Evolutionary conservation across 2,329 filamentous ascomycete genomes (phyloP), one percentile per base, ranked within the genome.

Genomic region (Graphiopsis chlorocephala): DNA sequence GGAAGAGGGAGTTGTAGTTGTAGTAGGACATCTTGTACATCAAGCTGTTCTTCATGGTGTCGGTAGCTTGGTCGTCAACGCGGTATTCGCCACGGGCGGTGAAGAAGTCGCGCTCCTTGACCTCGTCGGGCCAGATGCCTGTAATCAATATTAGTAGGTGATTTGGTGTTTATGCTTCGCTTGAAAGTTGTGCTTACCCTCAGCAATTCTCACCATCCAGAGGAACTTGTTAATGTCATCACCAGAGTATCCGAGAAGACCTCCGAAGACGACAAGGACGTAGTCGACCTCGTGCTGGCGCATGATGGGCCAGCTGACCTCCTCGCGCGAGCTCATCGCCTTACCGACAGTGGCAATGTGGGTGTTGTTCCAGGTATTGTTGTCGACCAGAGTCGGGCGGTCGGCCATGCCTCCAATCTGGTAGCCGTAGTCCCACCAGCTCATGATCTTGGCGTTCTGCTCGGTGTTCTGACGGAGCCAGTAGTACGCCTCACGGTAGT

Each of bases 21-120:
- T 99, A 91, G 86, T 99, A 99, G 25, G 93, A 97, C 93, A 99
- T 97, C 86, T 99, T 99, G 87, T 99, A 99, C 94, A 98, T 97
- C 85, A 99, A 86, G 80, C 93, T 97, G 86, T 99, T 97, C 84
- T 92, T 95, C 95, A 99, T 99, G 52, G 94, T 92, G 26, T 95
- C 92, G 6, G 93, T 97, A 61, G 95, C 95, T 72, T 91, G 87
- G n/a, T 89, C 90, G 72, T 99, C 95, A 31, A 99, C 92, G 68
- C 90, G 88, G 82, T 99, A 99, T 78, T 99, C 95, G 76, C 96
- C 95, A 68, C 93, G 88, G 4, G 89, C 74, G 7, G 95, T 99
- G 81, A 99, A 99, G 83, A 94, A 99, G 74, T 94, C 90, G 69
- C 95, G 90, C 82, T 99, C 95, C 82, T 93, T 96, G 72, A 99